Conservation (phyloP, 164 flowering plant species). For the Protea cynaroides region DNA sequence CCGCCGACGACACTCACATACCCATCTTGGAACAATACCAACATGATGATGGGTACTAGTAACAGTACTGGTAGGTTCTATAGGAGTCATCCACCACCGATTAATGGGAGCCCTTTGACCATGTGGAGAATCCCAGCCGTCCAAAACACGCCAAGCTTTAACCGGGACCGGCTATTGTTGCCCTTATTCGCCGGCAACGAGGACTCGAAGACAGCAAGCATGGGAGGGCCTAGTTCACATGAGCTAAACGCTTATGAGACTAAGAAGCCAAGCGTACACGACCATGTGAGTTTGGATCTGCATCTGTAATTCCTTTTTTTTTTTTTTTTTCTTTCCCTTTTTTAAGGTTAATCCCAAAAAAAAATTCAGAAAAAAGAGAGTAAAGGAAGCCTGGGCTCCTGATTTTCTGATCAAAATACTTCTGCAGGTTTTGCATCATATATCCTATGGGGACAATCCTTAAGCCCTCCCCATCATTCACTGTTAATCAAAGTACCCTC, state of each 20-base stretch:
- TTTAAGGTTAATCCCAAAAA: neutral
- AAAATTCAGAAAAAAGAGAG: too few species aligned
- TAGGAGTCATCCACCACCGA: conserved; percentile 30
- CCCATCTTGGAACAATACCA: conserved; percentile 20
- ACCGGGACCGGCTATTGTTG: conserved; percentile 18
- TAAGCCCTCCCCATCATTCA: neutral
- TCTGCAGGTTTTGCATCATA: neutral
- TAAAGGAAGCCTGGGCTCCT: too few species aligned
- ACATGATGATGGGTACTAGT: neutral
- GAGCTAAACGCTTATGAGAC: conserved; percentile 30
- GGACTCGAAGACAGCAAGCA: conserved; percentile 18
- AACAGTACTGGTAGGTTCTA: conserved; percentile 20
- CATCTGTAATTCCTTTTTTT: conserved; percentile 44
- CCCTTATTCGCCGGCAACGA: conserved; percentile 19
- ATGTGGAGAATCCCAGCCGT: conserved; percentile 62
- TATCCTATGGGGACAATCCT: too few species aligned
- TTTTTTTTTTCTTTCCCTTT: neutral
- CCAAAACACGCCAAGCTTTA: conserved; percentile 19
- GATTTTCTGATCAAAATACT: too few species aligned
- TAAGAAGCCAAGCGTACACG: conserved; percentile 35
- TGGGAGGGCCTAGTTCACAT: conserved; percentile 17
- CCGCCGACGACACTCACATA: conserved; percentile 14
- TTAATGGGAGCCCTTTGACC: conserved; percentile 66
- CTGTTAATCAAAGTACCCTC: neutral
- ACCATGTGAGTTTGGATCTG: conserved; percentile 92